phyloP scores from a whole-genome alignment of 371 early-diverging fungal genomes.

The Mortierella sp. region DNA sequence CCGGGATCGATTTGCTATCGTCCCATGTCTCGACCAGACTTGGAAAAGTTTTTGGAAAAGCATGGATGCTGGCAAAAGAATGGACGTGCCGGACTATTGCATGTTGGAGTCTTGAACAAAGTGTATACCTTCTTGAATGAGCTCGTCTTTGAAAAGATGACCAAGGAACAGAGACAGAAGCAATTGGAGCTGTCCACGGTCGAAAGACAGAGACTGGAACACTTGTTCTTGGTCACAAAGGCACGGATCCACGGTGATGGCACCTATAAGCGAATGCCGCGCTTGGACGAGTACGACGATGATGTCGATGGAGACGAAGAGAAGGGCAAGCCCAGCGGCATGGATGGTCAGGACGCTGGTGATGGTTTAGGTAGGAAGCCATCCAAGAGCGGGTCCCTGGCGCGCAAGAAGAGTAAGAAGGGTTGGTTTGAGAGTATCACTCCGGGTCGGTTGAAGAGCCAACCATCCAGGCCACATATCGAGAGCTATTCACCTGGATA shows the following conservation, averaged over 20 bases:
- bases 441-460: constrained; percentile 26
- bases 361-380: constrained; percentile 11
- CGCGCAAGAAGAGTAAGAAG: constrained; percentile 25
- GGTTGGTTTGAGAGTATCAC: constrained; percentile 54
- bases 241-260: constrained; percentile 39
- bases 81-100: constrained; percentile 57
- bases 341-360: too few relatives aligned
- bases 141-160: constrained; percentile 54
- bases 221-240: constrained; percentile 45
- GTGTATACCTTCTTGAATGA: constrained; percentile 59
- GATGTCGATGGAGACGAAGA: neutral
- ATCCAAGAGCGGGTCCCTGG: neutral
- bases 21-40: constrained; percentile 61
- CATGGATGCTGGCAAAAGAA: constrained; percentile 61
- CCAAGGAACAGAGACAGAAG: constrained; percentile 34
- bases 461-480: neutral
- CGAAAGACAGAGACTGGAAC: constrained; percentile 40
- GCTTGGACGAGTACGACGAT: neutral
- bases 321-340: too few relatives aligned
- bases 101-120: constrained; percentile 61
- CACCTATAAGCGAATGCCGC: constrained; percentile 30
- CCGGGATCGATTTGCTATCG: constrained; percentile 64
- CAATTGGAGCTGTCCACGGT: constrained; percentile 45
- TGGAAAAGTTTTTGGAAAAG: constrained; percentile 62
- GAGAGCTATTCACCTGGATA: constrained; percentile 44